Percentiles rank a stretch among this genome's conserved stretches.
Conservation (phyloP, 768 basidiomycete genomes). For the Trametes sanguinea region DNA sequence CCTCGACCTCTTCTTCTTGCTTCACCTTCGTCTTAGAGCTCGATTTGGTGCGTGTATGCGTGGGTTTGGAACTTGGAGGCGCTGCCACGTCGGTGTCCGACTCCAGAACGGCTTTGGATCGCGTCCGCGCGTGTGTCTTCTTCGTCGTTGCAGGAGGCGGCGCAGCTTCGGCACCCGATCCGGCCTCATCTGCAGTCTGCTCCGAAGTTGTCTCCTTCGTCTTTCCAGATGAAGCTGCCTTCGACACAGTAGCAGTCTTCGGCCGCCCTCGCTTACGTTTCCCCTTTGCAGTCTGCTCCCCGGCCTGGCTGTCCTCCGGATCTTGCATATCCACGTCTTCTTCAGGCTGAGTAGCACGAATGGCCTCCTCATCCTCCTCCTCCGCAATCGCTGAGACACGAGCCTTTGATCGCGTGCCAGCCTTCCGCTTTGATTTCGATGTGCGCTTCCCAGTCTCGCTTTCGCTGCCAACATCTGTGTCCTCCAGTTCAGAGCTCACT, state of each 20-base stretch:
- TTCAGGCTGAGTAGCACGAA: background rate
- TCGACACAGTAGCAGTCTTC: constrained; percentile 2
- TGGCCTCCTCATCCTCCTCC: constrained; percentile 32
- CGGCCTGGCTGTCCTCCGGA: background rate
- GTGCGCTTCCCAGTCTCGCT: constrained; percentile 30
- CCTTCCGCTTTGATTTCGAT: constrained; percentile 31
- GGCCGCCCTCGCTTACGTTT: constrained; percentile 26
- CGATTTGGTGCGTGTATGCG: constrained; percentile 22
- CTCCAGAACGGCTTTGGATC: constrained; percentile 23
- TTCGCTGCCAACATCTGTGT: constrained; percentile 31
- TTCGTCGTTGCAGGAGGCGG: constrained; percentile 10
- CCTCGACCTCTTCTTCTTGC: constrained; percentile 20
- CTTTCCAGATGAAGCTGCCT: constrained; percentile 6
- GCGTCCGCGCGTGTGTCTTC: constrained; percentile 23
- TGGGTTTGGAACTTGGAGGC: constrained; percentile 9
- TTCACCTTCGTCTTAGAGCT: constrained; percentile 14
- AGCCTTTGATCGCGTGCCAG: constrained; percentile 27
- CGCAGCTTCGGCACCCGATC: background rate
- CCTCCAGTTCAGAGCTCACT: constrained; percentile 24
- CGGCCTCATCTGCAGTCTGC: background rate
- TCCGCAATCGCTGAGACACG: constrained; percentile 33
- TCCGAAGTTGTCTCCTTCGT: constrained; percentile 1
- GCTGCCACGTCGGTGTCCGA: constrained; percentile 21
- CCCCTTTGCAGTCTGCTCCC: background rate
- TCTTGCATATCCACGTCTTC: constrained; percentile 20